These are phyloP conservation scores for Huntiella decipiens DNA, from an alignment of 2,329 filamentous ascomycete genomes.

Conservation along the genomic window DNA sequence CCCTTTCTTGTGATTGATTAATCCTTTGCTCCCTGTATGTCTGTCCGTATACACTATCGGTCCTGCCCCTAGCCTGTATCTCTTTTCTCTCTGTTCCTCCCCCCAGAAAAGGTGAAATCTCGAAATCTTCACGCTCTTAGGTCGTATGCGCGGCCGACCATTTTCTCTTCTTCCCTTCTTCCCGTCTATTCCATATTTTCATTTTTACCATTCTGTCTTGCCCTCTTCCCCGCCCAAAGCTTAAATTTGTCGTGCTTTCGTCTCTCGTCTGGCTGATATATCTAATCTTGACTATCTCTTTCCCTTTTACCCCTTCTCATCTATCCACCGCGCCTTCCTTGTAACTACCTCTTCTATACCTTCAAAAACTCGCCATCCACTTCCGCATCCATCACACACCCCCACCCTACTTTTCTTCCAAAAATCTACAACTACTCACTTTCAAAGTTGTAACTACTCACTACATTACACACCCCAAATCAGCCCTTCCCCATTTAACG, in stretches of 20 bases:
- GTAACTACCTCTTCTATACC: too few relatives aligned
- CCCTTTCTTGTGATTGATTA: not conserved
- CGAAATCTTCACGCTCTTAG: slow-evolving; percentile 4
- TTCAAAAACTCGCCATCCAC: too few relatives aligned
- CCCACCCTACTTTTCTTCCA: too few relatives aligned
- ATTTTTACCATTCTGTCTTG: not conserved
- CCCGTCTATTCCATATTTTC: not conserved
- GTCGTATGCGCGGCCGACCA: too few relatives aligned
- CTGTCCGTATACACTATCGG: not conserved
- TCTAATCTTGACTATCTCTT: too few relatives aligned
- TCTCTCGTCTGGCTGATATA: too few relatives aligned
- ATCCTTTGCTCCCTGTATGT: not conserved
- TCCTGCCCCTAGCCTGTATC: slow-evolving; percentile 2
- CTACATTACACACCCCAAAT: not conserved
- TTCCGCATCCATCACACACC: too few relatives aligned
- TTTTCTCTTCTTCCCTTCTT: not conserved
- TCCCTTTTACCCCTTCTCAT: too few relatives aligned
- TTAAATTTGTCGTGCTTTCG: slow-evolving; percentile 1
- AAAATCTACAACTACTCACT: too few relatives aligned
- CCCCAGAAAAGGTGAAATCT: slow-evolving; percentile 4
- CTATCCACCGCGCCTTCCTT: too few relatives aligned
- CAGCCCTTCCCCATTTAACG: not conserved
- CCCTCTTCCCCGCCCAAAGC: not conserved
- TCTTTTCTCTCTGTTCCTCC: not conserved
- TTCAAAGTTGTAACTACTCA: too few relatives aligned